Evolutionary conservation across 768 basidiomycete species (phyloP).

Genomic region (Saitozyma sp.): DNA sequence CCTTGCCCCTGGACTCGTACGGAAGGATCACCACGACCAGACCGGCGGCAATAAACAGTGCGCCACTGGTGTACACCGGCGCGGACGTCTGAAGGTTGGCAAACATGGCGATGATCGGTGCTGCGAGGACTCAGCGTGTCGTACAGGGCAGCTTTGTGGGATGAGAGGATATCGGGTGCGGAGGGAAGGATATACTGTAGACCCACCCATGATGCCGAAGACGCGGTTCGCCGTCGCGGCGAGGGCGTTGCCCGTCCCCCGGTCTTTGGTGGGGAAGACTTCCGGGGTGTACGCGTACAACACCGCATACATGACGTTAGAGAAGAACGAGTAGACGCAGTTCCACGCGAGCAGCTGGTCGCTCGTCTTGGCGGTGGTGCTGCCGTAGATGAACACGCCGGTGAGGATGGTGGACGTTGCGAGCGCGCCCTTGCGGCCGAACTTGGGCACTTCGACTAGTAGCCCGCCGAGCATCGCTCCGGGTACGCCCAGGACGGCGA

Average conservation of each 20-base stretch:
- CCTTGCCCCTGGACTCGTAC: slow-evolving; percentile 73
- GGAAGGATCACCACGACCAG: slow-evolving; percentile 65
- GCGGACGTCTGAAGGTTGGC: slow-evolving; percentile 55
- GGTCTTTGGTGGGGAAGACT: slow-evolving; percentile 63
- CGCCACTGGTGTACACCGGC: slow-evolving; percentile 72
- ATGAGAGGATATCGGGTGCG: too few relatives aligned
- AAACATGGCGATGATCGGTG: slow-evolving; percentile 35
- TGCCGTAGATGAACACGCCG: slow-evolving; percentile 71
- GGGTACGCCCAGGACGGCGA: slow-evolving; percentile 68
- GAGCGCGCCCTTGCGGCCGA: slow-evolving; percentile 70
- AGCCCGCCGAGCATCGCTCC: slow-evolving; percentile 72
- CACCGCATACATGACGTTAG: slow-evolving; percentile 58
- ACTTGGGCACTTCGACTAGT: slow-evolving; percentile 64
- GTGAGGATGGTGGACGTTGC: slow-evolving; percentile 71
- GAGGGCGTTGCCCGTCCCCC: slow-evolving; percentile 62
- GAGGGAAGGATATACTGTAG: too few relatives aligned
- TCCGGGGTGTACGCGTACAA: slow-evolving; percentile 65
- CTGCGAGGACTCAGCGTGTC: slow-evolving; percentile 12
- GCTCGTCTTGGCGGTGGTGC: slow-evolving; percentile 71
- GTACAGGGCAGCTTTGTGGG: too few relatives aligned
- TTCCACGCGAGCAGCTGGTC: slow-evolving; percentile 75
- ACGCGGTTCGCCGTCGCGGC: slow-evolving; percentile 61
- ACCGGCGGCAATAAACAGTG: slow-evolving; percentile 64
- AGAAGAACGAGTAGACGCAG: slow-evolving; percentile 69
- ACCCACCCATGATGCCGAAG: slow-evolving; percentile 66